Base-by-base conservation (phyloP, 495 filamentous ascomycete genomes). In the Chlorociboria aeruginascens region DNA sequence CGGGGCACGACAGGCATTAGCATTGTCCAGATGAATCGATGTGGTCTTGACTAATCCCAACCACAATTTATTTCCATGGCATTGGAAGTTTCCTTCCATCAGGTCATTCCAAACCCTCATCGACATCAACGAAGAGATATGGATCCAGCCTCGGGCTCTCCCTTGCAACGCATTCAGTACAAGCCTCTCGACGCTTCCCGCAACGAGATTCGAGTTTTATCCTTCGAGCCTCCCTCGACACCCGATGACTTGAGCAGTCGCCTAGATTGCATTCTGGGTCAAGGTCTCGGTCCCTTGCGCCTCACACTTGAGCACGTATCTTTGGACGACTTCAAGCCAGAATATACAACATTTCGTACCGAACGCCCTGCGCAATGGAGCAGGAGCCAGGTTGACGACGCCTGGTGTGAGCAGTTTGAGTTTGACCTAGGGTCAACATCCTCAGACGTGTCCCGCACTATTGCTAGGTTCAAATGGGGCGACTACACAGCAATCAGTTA, bases 401-500 rank as follows among this genome's bases (percentile, higher is more conserved):
- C 28, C 30, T 52, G 35, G 43, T 41, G 31, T 28, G 37, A 52
- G 43, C 34, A 52, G 43, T 52, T 51, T 52, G 35, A 52, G 0
- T 52, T 52, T 52, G 25, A 52, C 46, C 43, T 41, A 46, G 34
- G 34, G 35, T 52, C 29, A 52, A 41, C 29, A 52, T 40, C 43
- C 43, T 46, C 29, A 52, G 34, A 52, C 35, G 35, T 52, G 35
- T 46, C 42, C 43, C 29, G 43, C 30, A 52, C 43, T 46, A 52
- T 52, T 52, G 37, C 43, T 46, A 52, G 43, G 43, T 52, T 52
- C 30, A 52, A 29, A 52, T 52, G 43, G 43, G 49, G 49, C 49
- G 37, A 52, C 46, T 57, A 57, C 32, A 52, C 32, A 49, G 51
- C 42, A 42, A 35, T 54, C 29, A 53, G 50, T 33, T 54, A 57